phyloP scores from a whole-genome alignment of 2,329 filamentous ascomycete genomes.

The Xylariaceae sp. region DNA sequence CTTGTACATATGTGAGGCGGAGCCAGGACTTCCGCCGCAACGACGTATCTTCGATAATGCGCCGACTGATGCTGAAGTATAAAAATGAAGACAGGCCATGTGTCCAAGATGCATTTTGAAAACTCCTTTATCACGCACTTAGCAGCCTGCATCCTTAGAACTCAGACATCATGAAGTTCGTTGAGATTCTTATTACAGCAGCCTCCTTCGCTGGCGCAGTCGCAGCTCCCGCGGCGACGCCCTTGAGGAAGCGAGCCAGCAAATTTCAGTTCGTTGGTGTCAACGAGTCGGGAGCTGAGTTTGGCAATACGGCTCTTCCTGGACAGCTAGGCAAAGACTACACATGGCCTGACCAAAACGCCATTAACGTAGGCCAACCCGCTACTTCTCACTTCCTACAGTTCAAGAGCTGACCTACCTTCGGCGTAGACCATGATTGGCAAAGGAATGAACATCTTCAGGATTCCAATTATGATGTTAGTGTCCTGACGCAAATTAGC shows the following conservation, averaged over 20 bases:
- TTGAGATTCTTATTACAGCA: conserved; percentile 40
- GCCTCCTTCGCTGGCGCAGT: conserved; percentile 39
- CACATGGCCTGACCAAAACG: conserved; percentile 60
- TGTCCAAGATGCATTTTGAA: too few relatives aligned
- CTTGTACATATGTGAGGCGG: conserved; percentile 34
- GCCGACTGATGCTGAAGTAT: too few relatives aligned
- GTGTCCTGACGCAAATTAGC: conserved; percentile 26
- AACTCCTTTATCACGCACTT: not conserved
- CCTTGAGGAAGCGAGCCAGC: conserved; percentile 43
- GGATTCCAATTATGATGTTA: conserved; percentile 62
- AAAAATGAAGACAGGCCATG: too few relatives aligned
- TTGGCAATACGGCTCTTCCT: conserved; percentile 61
- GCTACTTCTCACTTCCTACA: not conserved
- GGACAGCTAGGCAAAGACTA: conserved; percentile 63
- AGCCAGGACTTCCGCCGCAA: conserved; percentile 36
- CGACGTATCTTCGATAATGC: too few relatives aligned
- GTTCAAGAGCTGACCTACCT: conserved; percentile 9
- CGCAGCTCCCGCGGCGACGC: conserved; percentile 37
- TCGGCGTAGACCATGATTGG: conserved; percentile 50
- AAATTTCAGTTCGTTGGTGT: conserved; percentile 46
- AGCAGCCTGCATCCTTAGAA: not conserved
- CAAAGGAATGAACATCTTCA: conserved; percentile 62
- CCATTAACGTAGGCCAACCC: conserved; percentile 43
- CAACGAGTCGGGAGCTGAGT: conserved; percentile 62
- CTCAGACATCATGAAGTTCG: conserved; percentile 42